These are phyloP conservation scores for Halophytophthora polymorphica DNA, from an alignment of 352 stramenopile genomes.

Conservation along the genomic window DNA sequence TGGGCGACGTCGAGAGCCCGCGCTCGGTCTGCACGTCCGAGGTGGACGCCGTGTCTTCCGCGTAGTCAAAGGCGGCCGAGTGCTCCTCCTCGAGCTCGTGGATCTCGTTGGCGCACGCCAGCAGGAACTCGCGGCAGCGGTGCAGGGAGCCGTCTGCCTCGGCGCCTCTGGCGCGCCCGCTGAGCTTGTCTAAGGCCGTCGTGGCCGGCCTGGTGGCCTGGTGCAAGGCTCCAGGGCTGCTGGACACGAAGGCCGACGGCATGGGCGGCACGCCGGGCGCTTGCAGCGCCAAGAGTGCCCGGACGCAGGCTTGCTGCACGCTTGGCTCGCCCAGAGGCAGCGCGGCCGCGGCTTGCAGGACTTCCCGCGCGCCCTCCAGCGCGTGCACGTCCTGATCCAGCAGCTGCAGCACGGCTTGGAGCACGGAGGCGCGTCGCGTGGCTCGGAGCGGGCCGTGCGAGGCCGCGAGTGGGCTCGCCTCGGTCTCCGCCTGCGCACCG, in stretches of 20 bases:
- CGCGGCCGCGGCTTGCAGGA: conserved; percentile 39
- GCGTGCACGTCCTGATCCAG: conserved; percentile 50
- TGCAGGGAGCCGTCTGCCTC: conserved; percentile 23
- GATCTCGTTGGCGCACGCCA: conserved; percentile 79
- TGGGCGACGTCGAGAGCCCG: background rate
- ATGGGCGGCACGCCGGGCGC: background rate
- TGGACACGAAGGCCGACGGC: conserved; percentile 13
- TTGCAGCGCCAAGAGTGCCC: conserved; percentile 36
- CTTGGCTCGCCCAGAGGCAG: conserved; percentile 40
- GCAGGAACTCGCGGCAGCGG: conserved; percentile 66
- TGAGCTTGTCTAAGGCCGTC: conserved; percentile 15
- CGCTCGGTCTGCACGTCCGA: conserved; percentile 1
- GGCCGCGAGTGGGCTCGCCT: background rate
- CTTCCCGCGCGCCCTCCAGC: conserved; percentile 40
- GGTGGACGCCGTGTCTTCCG: conserved; percentile 39
- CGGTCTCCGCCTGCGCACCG: conserved; percentile 1
- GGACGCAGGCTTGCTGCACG: conserved; percentile 38
- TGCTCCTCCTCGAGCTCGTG: conserved; percentile 72
- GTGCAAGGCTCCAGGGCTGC: conserved; percentile 4
- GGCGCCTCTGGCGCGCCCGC: conserved; percentile 38
- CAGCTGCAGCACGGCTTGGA: conserved; percentile 52
- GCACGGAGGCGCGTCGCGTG: conserved; percentile 39
- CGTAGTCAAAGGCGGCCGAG: conserved; percentile 64
- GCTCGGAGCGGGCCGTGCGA: conserved; percentile 17
- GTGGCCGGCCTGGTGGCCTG: background rate